Evolutionary conservation across 768 basidiomycete genomes (phyloP).

Genomic region (Mycena metata): DNA sequence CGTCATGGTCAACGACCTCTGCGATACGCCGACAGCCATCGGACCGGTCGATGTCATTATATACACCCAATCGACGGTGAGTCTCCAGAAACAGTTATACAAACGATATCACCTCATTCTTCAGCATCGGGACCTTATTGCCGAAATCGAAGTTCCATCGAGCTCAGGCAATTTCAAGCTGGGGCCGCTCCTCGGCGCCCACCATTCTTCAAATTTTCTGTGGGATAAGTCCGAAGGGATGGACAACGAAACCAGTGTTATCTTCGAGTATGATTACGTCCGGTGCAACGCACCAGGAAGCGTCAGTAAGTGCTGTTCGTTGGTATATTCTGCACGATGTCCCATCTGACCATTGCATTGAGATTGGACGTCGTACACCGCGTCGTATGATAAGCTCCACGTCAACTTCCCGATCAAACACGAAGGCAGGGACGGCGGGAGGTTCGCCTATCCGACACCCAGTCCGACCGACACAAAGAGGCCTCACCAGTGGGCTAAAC

Average conservation of each 20-base stretch:
- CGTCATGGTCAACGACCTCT: slow-evolving; percentile 23
- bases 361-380: slow-evolving; percentile 12
- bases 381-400: neutral
- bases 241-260: neutral
- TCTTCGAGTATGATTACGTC: slow-evolving; percentile 22
- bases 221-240: neutral
- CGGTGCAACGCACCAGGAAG: slow-evolving; percentile 9
- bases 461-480: neutral
- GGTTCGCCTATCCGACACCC: slow-evolving; percentile 10
- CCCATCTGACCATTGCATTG: neutral
- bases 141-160: slow-evolving; percentile 4
- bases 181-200: slow-evolving; percentile 19
- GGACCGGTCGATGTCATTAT: neutral
- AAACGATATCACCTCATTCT: neutral
- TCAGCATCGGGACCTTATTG: slow-evolving; percentile 25
- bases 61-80: slow-evolving; percentile 22
- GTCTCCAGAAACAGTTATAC: neutral
- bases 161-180: neutral
- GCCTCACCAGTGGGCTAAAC: neutral
- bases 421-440: neutral
- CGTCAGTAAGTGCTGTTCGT: neutral
- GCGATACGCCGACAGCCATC: neutral
- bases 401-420: slow-evolving; percentile 6
- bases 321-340: too few species aligned
- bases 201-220: slow-evolving; percentile 17